A percentile compares a stretch with the other conserved stretches of the same genome.
Conservation (phyloP, 2,329 filamentous ascomycete genomes). For the Ascochyta viciae-villosae region DNA sequence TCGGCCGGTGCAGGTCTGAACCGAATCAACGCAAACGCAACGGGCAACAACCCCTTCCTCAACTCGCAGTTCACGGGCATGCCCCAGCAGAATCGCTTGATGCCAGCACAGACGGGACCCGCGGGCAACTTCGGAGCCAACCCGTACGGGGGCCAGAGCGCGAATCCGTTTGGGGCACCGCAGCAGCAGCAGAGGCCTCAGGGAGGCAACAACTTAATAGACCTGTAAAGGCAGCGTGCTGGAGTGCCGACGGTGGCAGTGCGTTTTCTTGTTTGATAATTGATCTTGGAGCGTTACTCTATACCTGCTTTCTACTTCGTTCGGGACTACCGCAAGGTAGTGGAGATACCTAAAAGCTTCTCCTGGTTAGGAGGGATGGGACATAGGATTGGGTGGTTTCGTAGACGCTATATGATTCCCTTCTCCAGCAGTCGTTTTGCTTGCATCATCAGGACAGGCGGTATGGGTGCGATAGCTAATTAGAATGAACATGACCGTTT, state of each 20-base stretch:
- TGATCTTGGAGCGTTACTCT: constrained; percentile 25
- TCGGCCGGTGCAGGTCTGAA: constrained; percentile 84
- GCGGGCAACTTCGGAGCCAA: constrained; percentile 55
- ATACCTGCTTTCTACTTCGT: constrained; percentile 18
- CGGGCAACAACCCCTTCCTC: constrained; percentile 89
- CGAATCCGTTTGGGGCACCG: constrained; percentile 64
- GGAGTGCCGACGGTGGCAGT: background rate
- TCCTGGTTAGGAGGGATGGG: constrained; percentile 11
- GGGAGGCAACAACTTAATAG: constrained; percentile 66
- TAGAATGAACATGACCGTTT: background rate
- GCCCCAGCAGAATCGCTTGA: constrained; percentile 56
- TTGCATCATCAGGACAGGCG: constrained; percentile 15
- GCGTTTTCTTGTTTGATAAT: constrained; percentile 31
- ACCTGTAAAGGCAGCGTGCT: constrained; percentile 53
- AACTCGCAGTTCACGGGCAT: constrained; percentile 80
- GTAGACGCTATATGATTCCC: constrained; percentile 27
- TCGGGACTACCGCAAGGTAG: constrained; percentile 17
- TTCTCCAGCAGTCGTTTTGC: constrained; percentile 21
- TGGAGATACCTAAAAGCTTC: constrained; percentile 24
- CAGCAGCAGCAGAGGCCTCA: constrained; percentile 49
- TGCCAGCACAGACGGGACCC: constrained; percentile 61
- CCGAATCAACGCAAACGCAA: constrained; percentile 70
- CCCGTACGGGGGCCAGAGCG: constrained; percentile 53
- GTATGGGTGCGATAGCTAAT: constrained; percentile 3
- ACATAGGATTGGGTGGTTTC: constrained; percentile 10